Percentiles rank a stretch among this genome's conserved stretches.
Evolutionary conservation across 805 yeast species (phyloP).

Genomic region (Candida lessepsii): DNA sequence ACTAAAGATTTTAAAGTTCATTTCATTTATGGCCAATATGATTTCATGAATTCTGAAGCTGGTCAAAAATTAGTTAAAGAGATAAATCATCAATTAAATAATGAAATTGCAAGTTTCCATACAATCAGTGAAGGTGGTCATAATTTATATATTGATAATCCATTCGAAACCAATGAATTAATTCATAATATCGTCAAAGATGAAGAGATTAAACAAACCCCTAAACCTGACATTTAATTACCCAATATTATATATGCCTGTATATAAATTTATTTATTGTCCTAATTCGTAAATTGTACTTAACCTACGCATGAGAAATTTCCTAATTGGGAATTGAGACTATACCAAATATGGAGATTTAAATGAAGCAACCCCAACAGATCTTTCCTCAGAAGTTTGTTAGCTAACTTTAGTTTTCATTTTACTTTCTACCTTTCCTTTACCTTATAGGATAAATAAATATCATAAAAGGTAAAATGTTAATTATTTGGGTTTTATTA

Average conservation of each 20-base stretch:
- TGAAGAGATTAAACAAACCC: neutral
- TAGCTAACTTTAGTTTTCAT: no score
- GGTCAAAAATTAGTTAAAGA: constrained; percentile 38
- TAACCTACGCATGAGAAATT: no score
- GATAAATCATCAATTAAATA: constrained; percentile 15
- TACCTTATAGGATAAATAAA: no score
- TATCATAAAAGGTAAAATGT: neutral
- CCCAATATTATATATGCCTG: no score
- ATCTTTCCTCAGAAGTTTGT: no score
- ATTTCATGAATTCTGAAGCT: constrained; percentile 68
- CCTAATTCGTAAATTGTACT: no score
- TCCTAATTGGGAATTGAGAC: no score
- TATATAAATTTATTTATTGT: no score
- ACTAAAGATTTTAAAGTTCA: constrained; percentile 32
- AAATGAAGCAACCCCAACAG: no score
- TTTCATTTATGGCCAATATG: constrained; percentile 65
- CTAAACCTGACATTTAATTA: neutral
- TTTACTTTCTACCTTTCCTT: no score
- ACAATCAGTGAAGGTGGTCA: constrained; percentile 41
- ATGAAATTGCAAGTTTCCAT: constrained; percentile 22
- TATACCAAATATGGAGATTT: no score
- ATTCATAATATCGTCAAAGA: constrained; percentile 18
- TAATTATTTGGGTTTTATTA: constrained; percentile 1
- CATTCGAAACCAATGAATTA: constrained; percentile 38
- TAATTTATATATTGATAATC: constrained; percentile 45